Conservation (phyloP, 208 protist genomes). For the Trichomonas tenax region DNA sequence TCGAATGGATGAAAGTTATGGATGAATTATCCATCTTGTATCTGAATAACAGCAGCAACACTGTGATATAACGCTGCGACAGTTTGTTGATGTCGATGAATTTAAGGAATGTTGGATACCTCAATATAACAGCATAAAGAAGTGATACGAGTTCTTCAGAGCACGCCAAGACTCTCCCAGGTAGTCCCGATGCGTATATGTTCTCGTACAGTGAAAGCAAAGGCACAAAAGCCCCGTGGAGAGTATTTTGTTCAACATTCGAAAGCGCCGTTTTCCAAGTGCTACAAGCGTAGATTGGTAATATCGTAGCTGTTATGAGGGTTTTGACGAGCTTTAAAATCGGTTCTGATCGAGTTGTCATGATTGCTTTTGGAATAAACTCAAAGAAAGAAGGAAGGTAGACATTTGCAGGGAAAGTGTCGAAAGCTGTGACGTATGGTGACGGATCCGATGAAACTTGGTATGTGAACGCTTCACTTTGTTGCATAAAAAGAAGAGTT, state of each 20-base stretch:
- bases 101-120: not conserved
- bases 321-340: too few relatives aligned
- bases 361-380: not conserved
- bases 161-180: not conserved
- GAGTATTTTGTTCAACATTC: not conserved
- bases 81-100: not conserved
- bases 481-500: not conserved
- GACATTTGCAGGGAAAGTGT: not conserved
- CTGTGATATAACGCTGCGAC: not conserved
- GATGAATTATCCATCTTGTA: not conserved
- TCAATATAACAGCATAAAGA: not conserved
- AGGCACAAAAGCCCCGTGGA: not conserved
- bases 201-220: too few relatives aligned
- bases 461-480: not conserved
- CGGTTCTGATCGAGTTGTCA: too few relatives aligned
- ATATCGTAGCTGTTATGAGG: too few relatives aligned
- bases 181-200: too few relatives aligned
- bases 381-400: not conserved
- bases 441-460: not conserved
- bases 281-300: not conserved
- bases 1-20: not conserved
- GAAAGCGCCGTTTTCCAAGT: not conserved
- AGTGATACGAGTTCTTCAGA: not conserved
- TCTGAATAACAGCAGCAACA: not conserved
- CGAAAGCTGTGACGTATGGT: not conserved